These are phyloP conservation scores for Asclepias syriaca DNA, from an alignment of 257 asterid species.

Conservation along the genomic window DNA sequence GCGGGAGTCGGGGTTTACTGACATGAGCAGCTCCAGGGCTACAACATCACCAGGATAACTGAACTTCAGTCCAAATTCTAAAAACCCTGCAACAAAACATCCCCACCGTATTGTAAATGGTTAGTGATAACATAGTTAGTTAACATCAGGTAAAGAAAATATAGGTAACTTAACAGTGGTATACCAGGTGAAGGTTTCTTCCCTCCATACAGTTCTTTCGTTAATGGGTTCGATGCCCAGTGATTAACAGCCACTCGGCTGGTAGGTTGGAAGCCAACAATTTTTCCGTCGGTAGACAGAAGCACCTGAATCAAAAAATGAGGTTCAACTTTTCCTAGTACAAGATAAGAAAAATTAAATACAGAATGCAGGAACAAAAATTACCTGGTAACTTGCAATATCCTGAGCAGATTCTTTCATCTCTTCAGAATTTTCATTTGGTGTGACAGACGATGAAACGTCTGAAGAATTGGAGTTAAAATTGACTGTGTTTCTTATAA, in stretches of 20 bases:
- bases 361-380: conserved; percentile 1
- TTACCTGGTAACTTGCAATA: conserved; percentile 89
- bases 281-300: conserved; percentile 45
- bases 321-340: background rate
- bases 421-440: conserved; percentile 47
- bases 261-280: conserved; percentile 74
- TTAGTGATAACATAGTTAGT: background rate
- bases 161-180: background rate
- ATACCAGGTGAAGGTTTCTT: conserved; percentile 73
- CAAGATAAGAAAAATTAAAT: background rate
- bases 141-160: background rate
- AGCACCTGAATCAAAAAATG: conserved; percentile 40
- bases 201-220: conserved; percentile 65
- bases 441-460: conserved; percentile 31
- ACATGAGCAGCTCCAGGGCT: conserved; percentile 64
- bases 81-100: conserved; percentile 46
- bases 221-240: conserved; percentile 83
- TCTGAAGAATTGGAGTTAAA: conserved; percentile 22
- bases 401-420: conserved; percentile 52
- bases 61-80: conserved; percentile 65
- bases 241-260: conserved; percentile 74
- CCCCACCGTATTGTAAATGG: background rate
- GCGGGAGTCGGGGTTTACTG: conserved; percentile 42
- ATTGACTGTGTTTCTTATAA: conserved; percentile 35
- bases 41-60: conserved; percentile 37